Evolutionary conservation across 208 protist genomes (phyloP).

Genomic region (Novymonas esmeraldas): DNA sequence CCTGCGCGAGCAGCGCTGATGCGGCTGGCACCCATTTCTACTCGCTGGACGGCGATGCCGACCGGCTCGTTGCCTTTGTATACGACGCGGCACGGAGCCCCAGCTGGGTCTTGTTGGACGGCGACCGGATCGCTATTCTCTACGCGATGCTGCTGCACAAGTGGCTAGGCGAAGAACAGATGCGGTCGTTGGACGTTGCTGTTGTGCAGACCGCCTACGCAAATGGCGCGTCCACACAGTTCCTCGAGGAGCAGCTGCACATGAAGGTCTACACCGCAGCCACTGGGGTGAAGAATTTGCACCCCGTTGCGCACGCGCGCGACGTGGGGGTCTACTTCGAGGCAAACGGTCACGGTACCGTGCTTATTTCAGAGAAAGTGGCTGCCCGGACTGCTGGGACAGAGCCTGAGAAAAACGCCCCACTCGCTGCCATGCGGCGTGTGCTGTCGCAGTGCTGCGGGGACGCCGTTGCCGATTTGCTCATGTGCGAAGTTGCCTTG

Average conservation of each 20-base stretch:
- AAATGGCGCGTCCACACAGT: slow-evolving; percentile 93
- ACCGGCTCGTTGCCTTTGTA: slow-evolving; percentile 89
- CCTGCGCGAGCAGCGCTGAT: neutral
- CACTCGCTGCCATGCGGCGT: slow-evolving; percentile 12
- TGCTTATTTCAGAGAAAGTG: slow-evolving; percentile 66
- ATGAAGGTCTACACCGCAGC: slow-evolving; percentile 58
- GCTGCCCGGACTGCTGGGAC: neutral
- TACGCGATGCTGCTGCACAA: slow-evolving; percentile 64
- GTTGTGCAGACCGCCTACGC: slow-evolving; percentile 97
- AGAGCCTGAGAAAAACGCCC: too few species aligned
- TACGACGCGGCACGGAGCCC: slow-evolving; percentile 4
- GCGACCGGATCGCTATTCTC: slow-evolving; percentile 80
- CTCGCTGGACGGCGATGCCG: slow-evolving; percentile 95
- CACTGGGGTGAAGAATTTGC: slow-evolving; percentile 95
- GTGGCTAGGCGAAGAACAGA: slow-evolving; percentile 42
- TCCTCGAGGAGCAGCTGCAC: slow-evolving; percentile 58
- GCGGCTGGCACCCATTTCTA: slow-evolving; percentile 61
- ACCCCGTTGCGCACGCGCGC: slow-evolving; percentile 83
- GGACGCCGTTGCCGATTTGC: slow-evolving; percentile 83
- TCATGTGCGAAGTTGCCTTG: slow-evolving; percentile 77
- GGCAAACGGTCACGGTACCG: slow-evolving; percentile 96
- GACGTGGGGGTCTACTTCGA: slow-evolving; percentile 97
- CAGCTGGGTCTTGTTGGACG: slow-evolving; percentile 69
- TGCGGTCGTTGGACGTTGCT: slow-evolving; percentile 54
- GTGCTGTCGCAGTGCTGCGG: slow-evolving; percentile 87